A percentile compares a stretch with the other conserved stretches of the same genome.
phyloP scores from a whole-genome alignment of 2,329 filamentous ascomycete genomes.

The Colletotrichum navitas region DNA sequence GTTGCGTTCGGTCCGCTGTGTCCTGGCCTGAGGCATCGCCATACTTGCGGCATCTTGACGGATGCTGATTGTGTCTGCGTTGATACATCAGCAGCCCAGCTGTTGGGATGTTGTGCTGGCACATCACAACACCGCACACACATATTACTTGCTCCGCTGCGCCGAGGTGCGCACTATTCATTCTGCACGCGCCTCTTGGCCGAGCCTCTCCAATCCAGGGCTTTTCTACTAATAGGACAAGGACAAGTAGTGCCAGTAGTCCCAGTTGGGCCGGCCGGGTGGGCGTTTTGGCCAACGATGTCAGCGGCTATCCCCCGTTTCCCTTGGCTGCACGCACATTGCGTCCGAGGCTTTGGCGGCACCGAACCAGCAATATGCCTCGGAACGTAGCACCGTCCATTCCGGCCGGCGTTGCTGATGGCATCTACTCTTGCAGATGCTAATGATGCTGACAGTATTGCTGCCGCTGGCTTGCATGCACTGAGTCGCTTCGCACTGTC shows the following conservation, averaged over 20 bases:
- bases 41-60: not conserved
- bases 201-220: constrained; percentile 28
- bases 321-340: constrained; percentile 18
- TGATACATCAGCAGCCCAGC: constrained; percentile 2
- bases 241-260: not conserved
- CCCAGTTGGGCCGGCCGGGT: constrained; percentile 15
- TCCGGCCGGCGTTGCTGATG: not conserved
- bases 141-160: constrained; percentile 5
- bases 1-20: not conserved
- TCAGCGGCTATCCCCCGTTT: constrained; percentile 20
- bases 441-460: constrained; percentile 11
- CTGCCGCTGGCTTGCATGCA: constrained; percentile 8
- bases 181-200: constrained; percentile 35
- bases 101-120: constrained; percentile 35
- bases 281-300: constrained; percentile 27
- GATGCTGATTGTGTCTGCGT: constrained; percentile 7
- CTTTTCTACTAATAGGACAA: not conserved
- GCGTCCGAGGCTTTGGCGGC: constrained; percentile 18
- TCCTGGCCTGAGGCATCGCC: not conserved
- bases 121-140: constrained; percentile 34
- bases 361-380: constrained; percentile 22
- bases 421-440: constrained; percentile 1
- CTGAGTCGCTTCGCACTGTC: constrained; percentile 21
- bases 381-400: not conserved
- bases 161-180: constrained; percentile 29